A percentile compares a stretch with the other conserved stretches of the same genome.
These are phyloP conservation scores for Sequoiadendron giganteum DNA, from an alignment of 75 land plant species.

Conservation along the genomic window DNA sequence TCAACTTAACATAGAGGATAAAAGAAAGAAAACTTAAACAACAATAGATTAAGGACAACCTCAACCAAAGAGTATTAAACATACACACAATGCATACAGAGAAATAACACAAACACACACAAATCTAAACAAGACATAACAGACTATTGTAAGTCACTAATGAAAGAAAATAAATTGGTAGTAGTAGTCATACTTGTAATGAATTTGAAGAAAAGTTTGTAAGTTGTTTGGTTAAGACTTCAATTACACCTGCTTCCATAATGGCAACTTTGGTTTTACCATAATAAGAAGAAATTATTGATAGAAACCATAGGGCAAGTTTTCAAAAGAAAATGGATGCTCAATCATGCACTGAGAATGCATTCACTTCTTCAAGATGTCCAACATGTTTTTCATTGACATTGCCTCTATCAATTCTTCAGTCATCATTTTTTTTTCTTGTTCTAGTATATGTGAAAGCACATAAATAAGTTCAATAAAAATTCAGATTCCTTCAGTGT, in stretches of 20 bases:
- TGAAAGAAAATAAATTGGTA: background rate
- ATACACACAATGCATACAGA: conserved; percentile 14
- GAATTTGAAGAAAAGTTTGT: conserved; percentile 51
- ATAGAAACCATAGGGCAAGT: conserved; percentile 81
- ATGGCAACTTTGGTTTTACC: conserved; percentile 38
- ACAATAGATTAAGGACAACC: background rate
- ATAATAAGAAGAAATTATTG: conserved; percentile 56
- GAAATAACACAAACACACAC: background rate
- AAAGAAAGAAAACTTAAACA: background rate
- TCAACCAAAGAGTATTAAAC: background rate
- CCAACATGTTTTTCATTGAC: conserved; percentile 25
- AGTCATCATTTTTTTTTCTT: conserved; percentile 26
- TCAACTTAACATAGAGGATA: background rate
- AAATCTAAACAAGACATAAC: background rate
- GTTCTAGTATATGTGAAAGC: conserved; percentile 66
- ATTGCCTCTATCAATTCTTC: conserved; percentile 30
- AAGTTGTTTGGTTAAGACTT: conserved; percentile 67
- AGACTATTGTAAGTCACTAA: background rate
- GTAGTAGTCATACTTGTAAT: conserved; percentile 37
- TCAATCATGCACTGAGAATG: conserved; percentile 49
- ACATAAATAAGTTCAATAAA: conserved; percentile 43
- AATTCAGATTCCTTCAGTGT: no score
- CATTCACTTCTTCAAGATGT: conserved; percentile 48
- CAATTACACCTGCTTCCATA: conserved; percentile 87
- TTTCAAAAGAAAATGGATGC: conserved; percentile 59